phyloP scores from a whole-genome alignment of 164 flowering plant genomes.

The Pachysandra terminalis region DNA sequence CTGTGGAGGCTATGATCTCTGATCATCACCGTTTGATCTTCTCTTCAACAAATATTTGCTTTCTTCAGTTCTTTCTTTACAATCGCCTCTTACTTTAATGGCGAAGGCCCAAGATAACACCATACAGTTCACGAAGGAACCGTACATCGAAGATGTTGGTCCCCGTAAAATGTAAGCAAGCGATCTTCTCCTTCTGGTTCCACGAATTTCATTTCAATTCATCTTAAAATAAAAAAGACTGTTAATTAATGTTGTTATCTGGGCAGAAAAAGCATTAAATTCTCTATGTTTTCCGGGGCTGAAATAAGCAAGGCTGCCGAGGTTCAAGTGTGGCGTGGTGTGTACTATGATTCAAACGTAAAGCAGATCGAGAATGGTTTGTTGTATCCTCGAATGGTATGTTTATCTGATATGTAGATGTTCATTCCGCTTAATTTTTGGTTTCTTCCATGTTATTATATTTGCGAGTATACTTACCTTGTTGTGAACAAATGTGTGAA shows the following conservation, averaged over 20 bases:
- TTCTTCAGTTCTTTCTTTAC: too few relatives aligned
- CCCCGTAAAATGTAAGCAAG: slow-evolving; percentile 68
- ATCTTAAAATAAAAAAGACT: too few relatives aligned
- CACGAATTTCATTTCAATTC: neutral
- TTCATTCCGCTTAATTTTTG: too few relatives aligned
- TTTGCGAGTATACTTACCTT: neutral
- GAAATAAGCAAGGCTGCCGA: slow-evolving; percentile 59
- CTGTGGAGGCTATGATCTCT: too few relatives aligned
- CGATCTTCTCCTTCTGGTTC: neutral
- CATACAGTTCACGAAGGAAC: slow-evolving; percentile 63
- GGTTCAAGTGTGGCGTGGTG: slow-evolving; percentile 41
- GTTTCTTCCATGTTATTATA: neutral
- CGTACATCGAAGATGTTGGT: slow-evolving; percentile 71
- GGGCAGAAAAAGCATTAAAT: slow-evolving; percentile 59
- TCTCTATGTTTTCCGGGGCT: slow-evolving; percentile 45
- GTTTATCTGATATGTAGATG: too few relatives aligned
- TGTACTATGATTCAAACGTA: slow-evolving; percentile 33
- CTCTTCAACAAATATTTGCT: too few relatives aligned
- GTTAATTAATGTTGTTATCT: neutral
- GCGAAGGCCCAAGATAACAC: slow-evolving; percentile 7
- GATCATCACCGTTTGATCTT: too few relatives aligned
- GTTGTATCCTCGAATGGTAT: slow-evolving; percentile 72
- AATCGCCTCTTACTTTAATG: too few relatives aligned
- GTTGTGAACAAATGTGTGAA: too few relatives aligned
- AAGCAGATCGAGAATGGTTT: slow-evolving; percentile 52